Conservation (phyloP, 1,284 basidiomycete genomes). For the Trametes pubescens region DNA sequence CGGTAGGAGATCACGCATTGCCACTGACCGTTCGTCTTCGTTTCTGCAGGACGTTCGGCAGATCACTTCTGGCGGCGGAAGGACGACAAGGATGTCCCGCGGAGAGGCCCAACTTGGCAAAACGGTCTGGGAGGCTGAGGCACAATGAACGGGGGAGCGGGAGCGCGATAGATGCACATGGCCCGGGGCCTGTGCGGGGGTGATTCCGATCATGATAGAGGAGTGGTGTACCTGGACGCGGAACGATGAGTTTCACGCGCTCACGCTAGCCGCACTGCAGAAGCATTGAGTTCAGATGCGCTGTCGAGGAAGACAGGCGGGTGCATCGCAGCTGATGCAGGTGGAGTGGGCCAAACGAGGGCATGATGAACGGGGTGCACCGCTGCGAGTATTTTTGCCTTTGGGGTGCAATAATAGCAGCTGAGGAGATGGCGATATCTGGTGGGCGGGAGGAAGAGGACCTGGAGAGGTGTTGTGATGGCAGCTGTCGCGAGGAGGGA, state of each 20-base stretch:
- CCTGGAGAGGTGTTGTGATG: constrained; percentile 33
- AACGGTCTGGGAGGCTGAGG: background rate
- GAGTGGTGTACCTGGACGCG: constrained; percentile 13
- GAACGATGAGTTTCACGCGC: constrained; percentile 17
- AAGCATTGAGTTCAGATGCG: background rate
- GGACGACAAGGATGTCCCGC: background rate
- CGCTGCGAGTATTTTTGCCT: constrained; percentile 21
- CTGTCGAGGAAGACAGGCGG: constrained; percentile 11
- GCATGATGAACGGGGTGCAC: constrained; percentile 20
- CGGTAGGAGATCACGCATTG: background rate
- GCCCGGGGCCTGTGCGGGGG: constrained; percentile 13
- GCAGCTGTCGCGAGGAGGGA: constrained; percentile 38
- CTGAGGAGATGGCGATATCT: constrained; percentile 1
- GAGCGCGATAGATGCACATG: constrained; percentile 15
- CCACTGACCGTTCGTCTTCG: background rate
- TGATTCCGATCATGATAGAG: constrained; percentile 24
- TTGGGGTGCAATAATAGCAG: constrained; percentile 7
- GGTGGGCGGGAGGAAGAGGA: constrained; percentile 4
- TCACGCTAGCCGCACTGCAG: background rate
- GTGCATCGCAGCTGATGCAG: constrained; percentile 21
- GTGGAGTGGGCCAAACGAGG: constrained; percentile 26
- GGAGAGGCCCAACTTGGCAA: background rate
- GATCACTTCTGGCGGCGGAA: background rate
- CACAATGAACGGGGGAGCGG: background rate
- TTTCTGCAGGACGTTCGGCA: constrained; percentile 1